A percentile compares a stretch with the other conserved stretches of the same genome.
Evolutionary conservation across 345 rosid species (phyloP).

Genomic region (Camelina laxa): DNA sequence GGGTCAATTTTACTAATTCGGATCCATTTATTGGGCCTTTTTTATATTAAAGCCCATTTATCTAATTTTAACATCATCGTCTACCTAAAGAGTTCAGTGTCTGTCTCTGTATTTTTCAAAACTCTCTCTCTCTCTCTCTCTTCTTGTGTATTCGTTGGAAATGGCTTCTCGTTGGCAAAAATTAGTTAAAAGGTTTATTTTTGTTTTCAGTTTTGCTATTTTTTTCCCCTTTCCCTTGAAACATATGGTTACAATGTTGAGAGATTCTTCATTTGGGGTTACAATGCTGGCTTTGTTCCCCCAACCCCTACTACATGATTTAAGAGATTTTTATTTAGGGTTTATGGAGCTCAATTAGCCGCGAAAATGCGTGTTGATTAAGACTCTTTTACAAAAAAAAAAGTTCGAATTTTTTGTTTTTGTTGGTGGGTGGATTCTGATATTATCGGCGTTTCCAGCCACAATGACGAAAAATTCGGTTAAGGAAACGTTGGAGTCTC

Average conservation of each 20-base stretch:
- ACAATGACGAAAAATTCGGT: conserved; percentile 60
- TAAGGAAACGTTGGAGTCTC: conserved; percentile 72
- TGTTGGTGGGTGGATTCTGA: conserved; percentile 1
- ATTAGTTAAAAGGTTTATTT: conserved; percentile 15
- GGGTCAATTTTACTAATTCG: conserved; percentile 28
- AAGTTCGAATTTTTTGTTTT: not conserved
- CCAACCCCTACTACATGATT: not conserved
- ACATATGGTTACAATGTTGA: not conserved
- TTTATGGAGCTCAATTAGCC: not conserved
- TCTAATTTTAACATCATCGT: not conserved
- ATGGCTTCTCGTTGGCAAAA: conserved; percentile 19
- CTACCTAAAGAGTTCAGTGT: not conserved
- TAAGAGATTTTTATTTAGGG: not conserved
- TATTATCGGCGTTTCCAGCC: conserved; percentile 32
- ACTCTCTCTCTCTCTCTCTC: not conserved
- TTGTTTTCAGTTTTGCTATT: not conserved
- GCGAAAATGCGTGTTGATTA: conserved; percentile 3
- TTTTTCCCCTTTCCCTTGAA: not conserved
- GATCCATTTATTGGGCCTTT: conserved; percentile 34
- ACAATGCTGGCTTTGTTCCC: not conserved
- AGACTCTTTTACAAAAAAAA: not conserved
- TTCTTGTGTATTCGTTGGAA: conserved; percentile 1
- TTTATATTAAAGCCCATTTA: conserved; percentile 23
- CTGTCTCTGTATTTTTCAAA: conserved; percentile 6
- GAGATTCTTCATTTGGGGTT: not conserved